These are phyloP conservation scores for Hyphopichia fennica DNA, from an alignment of 1,139 yeast genomes.

Conservation along the genomic window DNA sequence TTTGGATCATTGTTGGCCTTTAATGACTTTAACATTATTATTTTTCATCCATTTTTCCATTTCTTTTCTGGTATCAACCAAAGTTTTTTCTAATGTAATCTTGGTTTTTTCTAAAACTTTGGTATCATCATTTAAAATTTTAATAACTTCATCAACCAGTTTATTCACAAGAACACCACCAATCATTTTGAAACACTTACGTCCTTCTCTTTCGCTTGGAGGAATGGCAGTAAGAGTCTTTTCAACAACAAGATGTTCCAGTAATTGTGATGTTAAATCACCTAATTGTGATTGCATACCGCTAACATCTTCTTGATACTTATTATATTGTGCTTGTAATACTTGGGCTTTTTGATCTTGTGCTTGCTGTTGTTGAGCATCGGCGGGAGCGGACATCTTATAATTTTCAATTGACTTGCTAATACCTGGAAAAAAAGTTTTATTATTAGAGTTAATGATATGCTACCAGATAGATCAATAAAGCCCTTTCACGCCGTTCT, in stretches of 20 bases:
- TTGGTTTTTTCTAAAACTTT: constrained; percentile 45
- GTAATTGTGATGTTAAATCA: constrained; percentile 45
- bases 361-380: constrained; percentile 13
- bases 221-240: constrained; percentile 27
- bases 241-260: constrained; percentile 44
- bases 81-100: constrained; percentile 44
- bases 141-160: constrained; percentile 71
- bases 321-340: constrained; percentile 61
- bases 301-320: constrained; percentile 59
- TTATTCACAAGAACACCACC: constrained; percentile 92
- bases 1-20: constrained; percentile 8
- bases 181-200: constrained; percentile 90
- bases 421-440: no score
- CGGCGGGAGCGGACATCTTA: constrained; percentile 5
- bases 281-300: constrained; percentile 57
- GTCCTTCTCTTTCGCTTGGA: constrained; percentile 44
- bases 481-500: background rate
- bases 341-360: constrained; percentile 48
- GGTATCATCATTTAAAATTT: constrained; percentile 63
- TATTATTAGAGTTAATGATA: no score
- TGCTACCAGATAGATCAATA: background rate
- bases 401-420: background rate
- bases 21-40: constrained; percentile 65
- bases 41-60: constrained; percentile 69
- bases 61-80: constrained; percentile 48